These are phyloP conservation scores for Rosa rugosa DNA, from an alignment of 306 rosid species.

Conservation along the genomic window DNA sequence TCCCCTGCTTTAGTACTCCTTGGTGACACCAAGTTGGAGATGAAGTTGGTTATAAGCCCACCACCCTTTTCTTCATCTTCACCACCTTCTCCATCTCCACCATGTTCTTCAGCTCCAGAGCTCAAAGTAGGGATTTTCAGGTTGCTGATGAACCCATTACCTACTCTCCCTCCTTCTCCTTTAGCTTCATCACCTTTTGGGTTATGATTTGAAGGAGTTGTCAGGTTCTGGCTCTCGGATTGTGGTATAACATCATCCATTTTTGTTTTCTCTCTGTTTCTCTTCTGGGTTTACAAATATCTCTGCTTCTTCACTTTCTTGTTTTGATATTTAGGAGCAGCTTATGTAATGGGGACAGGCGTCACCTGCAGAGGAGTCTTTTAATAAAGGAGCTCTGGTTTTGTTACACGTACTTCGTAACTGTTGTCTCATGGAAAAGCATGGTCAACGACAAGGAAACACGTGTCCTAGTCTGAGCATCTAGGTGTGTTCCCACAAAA, in stretches of 20 bases:
- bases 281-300: background rate
- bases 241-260: constrained; percentile 36
- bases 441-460: constrained; percentile 3
- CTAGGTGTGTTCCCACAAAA: background rate
- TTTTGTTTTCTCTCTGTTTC: background rate
- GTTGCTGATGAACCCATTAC: constrained; percentile 17
- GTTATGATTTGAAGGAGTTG: constrained; percentile 3
- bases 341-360: constrained; percentile 9
- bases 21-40: constrained; percentile 31
- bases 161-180: background rate
- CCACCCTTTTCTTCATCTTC: constrained; percentile 21
- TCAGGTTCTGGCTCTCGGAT: constrained; percentile 9
- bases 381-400: background rate
- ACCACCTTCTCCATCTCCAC: constrained; percentile 4
- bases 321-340: background rate
- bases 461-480: background rate
- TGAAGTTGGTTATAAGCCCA: constrained; percentile 27
- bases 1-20: constrained; percentile 19
- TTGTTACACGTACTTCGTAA: constrained; percentile 24
- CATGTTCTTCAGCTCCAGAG: constrained; percentile 12
- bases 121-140: constrained; percentile 15
- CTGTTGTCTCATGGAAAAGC: constrained; percentile 3
- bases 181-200: background rate
- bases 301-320: background rate
- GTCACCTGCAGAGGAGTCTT: background rate